Percentiles rank a stretch among this genome's conserved stretches.
Conservation (phyloP, 2,329 filamentous ascomycete genomes). For the Rhytidhysteron rufulum region DNA sequence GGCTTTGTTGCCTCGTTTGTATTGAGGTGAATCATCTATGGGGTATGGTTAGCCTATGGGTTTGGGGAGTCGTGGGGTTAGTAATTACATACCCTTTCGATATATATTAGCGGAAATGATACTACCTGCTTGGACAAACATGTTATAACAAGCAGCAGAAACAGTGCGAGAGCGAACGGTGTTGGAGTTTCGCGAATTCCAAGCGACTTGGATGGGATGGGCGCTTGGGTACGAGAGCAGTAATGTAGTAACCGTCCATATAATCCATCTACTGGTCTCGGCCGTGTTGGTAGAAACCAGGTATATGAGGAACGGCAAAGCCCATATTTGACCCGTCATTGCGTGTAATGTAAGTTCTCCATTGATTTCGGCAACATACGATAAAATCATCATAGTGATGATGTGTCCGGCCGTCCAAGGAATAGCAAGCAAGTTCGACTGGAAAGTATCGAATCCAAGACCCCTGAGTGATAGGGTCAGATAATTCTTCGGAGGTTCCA, state of each 20-base stretch:
- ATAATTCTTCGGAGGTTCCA: conserved; percentile 14
- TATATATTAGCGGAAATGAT: conserved; percentile 24
- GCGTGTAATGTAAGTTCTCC: conserved; percentile 13
- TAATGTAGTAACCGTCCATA: conserved; percentile 42
- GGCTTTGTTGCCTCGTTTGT: conserved; percentile 18
- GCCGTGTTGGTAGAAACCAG: conserved; percentile 28
- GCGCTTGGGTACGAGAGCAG: conserved; percentile 42
- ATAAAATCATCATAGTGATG: conserved; percentile 12
- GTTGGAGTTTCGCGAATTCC: conserved; percentile 33
- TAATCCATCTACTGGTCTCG: conserved; percentile 39
- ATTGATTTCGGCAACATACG: conserved; percentile 16
- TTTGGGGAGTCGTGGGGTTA: no score
- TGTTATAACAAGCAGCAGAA: conserved; percentile 23
- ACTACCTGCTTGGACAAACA: conserved; percentile 21
- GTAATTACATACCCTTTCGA: conserved; percentile 9
- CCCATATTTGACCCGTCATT: conserved; percentile 15
- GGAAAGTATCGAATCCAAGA: conserved; percentile 20
- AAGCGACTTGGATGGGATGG: conserved; percentile 47
- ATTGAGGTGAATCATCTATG: no score
- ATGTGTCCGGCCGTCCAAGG: conserved; percentile 13
- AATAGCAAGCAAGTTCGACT: conserved; percentile 12
- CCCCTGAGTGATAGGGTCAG: conserved; percentile 16
- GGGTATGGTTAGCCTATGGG: no score
- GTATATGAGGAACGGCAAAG: conserved; percentile 16
- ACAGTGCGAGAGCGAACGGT: conserved; percentile 13